Base-by-base conservation (phyloP, 306 rosid genomes). In the Gastrolobium villosum region DNA sequence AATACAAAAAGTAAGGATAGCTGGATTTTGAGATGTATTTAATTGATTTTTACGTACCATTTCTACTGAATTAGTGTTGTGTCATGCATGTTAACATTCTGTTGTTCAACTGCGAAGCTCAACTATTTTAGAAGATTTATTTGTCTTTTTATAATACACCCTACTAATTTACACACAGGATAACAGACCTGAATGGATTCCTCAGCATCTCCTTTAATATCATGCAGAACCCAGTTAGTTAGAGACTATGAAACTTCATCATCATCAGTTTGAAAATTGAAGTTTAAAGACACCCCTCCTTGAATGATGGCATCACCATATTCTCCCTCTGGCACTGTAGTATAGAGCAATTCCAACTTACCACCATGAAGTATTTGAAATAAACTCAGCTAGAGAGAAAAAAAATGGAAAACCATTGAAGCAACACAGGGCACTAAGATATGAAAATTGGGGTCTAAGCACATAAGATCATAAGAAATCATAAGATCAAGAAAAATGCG, bases 261-360 rank as follows among this genome's bases (percentile, higher is more conserved):
- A 14, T 59, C 78, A 9, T 34, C 74, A 65, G 49, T 43, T 13
- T 62, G 70, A 66, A 83, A 79, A 14, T 82, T 76, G 11, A 94
- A 76, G 81, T 84, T 87, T 31, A 90, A 74, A 56, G 96, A 87
- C 10, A 94, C 89, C 35, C 97, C 98, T 55, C 97, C 98, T 82
- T 75, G 89, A 79, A 92, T 70, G 45, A 77, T 52, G 30, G 85
- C 83, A 44, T 14, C 85, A 28, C 89, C 88, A 50, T 76, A 32
- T 28, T 79, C 83, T 28, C 86, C 89, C 82, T 87, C 89, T 3
- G 87, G 84, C 14, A 92, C 93, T 4, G 88, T 65, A 10, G 97
- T 83, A 13, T 94, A 92, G 39, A 94, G 92, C 70, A 94, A 41
- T 83, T 92, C 98, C n/a, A 85, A 68, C 5, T 78, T 84, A 59